Evolutionary conservation across 768 basidiomycete genomes (phyloP).

Genomic region (Mycena floridula): DNA sequence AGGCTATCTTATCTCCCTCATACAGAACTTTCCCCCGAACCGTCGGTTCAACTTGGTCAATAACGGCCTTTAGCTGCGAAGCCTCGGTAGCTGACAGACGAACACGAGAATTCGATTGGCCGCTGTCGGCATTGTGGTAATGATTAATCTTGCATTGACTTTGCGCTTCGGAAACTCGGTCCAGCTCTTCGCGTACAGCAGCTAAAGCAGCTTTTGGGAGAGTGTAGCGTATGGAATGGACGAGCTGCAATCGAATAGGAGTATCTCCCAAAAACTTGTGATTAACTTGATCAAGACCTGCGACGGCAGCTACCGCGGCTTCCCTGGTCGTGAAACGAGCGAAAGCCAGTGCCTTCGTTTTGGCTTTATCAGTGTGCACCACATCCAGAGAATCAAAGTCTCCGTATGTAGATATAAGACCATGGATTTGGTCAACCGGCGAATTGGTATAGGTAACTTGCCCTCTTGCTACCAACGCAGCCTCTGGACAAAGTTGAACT

Average conservation of each 20-base stretch:
- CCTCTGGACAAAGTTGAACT: conserved; percentile 22
- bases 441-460: conserved; percentile 27
- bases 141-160: background rate
- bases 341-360: conserved; percentile 33
- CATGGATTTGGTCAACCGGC: conserved; percentile 26
- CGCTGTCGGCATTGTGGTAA: background rate
- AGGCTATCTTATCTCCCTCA: conserved; percentile 25
- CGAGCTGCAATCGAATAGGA: background rate
- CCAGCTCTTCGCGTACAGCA: background rate
- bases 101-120: conserved; percentile 18
- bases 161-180: background rate
- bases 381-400: conserved; percentile 33
- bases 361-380: conserved; percentile 22
- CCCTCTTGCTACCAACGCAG: conserved; percentile 19
- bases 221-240: background rate
- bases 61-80: conserved; percentile 14
- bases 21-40: conserved; percentile 32
- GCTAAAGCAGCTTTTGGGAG: background rate
- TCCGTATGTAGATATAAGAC: conserved; percentile 28
- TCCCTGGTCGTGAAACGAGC: conserved; percentile 30
- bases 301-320: conserved; percentile 27
- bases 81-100: conserved; percentile 27
- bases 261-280: background rate
- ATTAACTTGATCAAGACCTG: conserved; percentile 9
- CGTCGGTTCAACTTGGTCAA: conserved; percentile 29